A percentile compares a stretch with the other conserved stretches of the same genome.
Evolutionary conservation across 2,329 filamentous ascomycete genomes (phyloP).

Genomic region (Phialophora expanda): DNA sequence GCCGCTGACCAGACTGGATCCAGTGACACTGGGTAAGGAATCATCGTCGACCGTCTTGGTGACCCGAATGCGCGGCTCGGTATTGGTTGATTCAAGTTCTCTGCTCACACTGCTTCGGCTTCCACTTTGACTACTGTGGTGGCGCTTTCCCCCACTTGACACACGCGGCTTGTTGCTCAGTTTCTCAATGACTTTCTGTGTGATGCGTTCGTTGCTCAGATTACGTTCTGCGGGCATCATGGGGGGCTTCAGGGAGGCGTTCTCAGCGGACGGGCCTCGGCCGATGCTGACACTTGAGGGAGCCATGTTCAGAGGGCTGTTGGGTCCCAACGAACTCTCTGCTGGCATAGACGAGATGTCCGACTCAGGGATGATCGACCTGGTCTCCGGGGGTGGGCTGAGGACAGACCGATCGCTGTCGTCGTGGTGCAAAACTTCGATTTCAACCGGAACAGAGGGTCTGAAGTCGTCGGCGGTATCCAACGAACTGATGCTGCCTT

Average conservation of each 20-base stretch:
- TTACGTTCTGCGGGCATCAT: slow-evolving; percentile 65
- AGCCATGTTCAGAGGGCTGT: slow-evolving; percentile 44
- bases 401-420: slow-evolving; percentile 71
- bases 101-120: slow-evolving; percentile 50
- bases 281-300: slow-evolving; percentile 53
- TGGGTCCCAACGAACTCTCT: slow-evolving; percentile 70
- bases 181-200: slow-evolving; percentile 72
- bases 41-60: slow-evolving; percentile 61
- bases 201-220: slow-evolving; percentile 69
- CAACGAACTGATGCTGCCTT: slow-evolving; percentile 72
- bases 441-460: slow-evolving; percentile 75
- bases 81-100: slow-evolving; percentile 48
- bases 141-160: slow-evolving; percentile 49
- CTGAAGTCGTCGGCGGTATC: slow-evolving; percentile 74
- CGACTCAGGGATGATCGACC: slow-evolving; percentile 72
- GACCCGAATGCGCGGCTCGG: slow-evolving; percentile 54
- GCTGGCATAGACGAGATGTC: slow-evolving; percentile 84
- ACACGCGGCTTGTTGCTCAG: slow-evolving; percentile 58
- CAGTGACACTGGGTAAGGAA: slow-evolving; percentile 57
- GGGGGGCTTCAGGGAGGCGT: slow-evolving; percentile 64
- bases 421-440: slow-evolving; percentile 77
- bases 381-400: slow-evolving; percentile 62
- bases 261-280: slow-evolving; percentile 44
- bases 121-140: slow-evolving; percentile 51
- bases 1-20: slow-evolving; percentile 64